These are phyloP conservation scores for Xanthoconium purpureum DNA, from an alignment of 768 basidiomycete genomes.

Conservation along the genomic window DNA sequence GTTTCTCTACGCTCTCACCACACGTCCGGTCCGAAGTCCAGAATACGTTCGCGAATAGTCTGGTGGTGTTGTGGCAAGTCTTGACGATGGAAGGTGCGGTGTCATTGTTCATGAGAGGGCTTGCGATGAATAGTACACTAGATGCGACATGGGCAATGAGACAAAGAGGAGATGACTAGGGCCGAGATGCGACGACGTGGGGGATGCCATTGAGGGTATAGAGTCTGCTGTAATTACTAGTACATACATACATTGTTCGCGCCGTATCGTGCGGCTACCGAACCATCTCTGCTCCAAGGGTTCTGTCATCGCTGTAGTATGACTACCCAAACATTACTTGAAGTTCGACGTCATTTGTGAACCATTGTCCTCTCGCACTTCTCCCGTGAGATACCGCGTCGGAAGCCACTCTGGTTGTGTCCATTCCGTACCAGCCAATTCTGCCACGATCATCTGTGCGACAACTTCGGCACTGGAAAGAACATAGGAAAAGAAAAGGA, in stretches of 20 bases:
- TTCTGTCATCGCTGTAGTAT: too few species aligned
- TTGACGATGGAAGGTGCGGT: constrained; percentile 33
- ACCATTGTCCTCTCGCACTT: neutral
- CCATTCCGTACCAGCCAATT: constrained; percentile 47
- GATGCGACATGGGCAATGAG: constrained; percentile 11
- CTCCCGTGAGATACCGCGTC: constrained; percentile 45
- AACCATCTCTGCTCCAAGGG: too few species aligned
- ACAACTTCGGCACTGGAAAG: constrained; percentile 56
- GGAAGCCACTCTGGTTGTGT: constrained; percentile 62
- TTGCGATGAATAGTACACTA: constrained; percentile 5
- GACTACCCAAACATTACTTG: too few species aligned
- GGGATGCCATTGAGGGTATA: too few species aligned
- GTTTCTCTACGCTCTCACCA: constrained; percentile 36
- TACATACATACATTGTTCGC: too few species aligned
- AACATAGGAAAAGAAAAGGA: neutral
- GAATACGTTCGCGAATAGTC: constrained; percentile 39
- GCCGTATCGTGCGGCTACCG: too few species aligned
- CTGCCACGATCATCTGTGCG: constrained; percentile 54
- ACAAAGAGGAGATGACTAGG: neutral
- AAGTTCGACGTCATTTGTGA: neutral
- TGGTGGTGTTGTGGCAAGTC: constrained; percentile 41
- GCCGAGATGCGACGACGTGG: neutral
- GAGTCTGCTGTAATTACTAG: too few species aligned
- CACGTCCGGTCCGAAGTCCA: constrained; percentile 35
- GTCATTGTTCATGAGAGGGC: constrained; percentile 17